Conservation (phyloP, 2,329 filamentous ascomycete species). For the Didymella lethalis region DNA sequence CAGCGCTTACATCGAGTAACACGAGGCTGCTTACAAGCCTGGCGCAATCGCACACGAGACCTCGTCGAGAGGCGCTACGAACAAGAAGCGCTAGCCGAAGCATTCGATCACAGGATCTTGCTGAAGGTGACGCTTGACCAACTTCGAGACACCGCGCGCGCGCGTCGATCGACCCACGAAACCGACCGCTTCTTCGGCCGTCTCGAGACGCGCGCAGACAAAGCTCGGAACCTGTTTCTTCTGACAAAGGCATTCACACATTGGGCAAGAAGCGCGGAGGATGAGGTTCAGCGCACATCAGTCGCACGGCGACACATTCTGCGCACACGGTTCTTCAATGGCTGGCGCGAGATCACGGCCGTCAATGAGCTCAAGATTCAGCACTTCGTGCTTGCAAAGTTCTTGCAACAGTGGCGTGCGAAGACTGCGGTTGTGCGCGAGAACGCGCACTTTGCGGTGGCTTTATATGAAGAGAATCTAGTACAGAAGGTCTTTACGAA, state of each 20-base stretch:
- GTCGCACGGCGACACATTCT: constrained; percentile 75
- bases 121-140: constrained; percentile 62
- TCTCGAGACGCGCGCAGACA: constrained; percentile 66
- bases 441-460: constrained; percentile 44
- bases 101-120: constrained; percentile 60
- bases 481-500: constrained; percentile 42
- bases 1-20: constrained; percentile 40
- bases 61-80: constrained; percentile 36
- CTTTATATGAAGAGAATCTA: constrained; percentile 45
- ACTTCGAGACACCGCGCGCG: constrained; percentile 33
- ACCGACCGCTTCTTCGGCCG: constrained; percentile 63
- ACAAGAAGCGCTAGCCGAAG: constrained; percentile 49
- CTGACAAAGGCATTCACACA: constrained; percentile 70
- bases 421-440: constrained; percentile 50
- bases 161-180: constrained; percentile 54
- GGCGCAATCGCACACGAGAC: constrained; percentile 55
- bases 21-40: constrained; percentile 52
- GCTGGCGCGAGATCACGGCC: constrained; percentile 71
- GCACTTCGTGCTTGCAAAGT: constrained; percentile 62
- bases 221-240: constrained; percentile 71
- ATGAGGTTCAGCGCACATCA: constrained; percentile 71
- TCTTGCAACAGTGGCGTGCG: constrained; percentile 62
- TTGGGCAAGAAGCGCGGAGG: constrained; percentile 72
- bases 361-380: constrained; percentile 65
- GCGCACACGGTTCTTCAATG: constrained; percentile 71